These are phyloP conservation scores for Chrysochromulina parva DNA, from an alignment of 78 protist species.

Conservation along the genomic window DNA sequence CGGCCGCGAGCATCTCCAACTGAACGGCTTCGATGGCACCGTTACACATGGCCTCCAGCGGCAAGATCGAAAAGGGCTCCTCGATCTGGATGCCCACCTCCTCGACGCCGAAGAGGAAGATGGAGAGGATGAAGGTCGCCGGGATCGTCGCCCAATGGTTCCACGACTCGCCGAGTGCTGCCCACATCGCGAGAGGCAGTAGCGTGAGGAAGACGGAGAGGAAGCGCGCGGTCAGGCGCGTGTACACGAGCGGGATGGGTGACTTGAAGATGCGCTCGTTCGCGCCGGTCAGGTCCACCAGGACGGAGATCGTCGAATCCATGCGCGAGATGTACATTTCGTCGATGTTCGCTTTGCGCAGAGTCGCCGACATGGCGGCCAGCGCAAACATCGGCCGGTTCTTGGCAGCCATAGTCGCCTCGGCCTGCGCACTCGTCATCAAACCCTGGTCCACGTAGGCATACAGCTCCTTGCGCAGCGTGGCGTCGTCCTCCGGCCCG, in stretches of 20 bases:
- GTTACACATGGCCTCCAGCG: neutral
- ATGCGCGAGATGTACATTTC: neutral
- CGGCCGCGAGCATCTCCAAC: neutral
- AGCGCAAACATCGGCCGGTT: neutral
- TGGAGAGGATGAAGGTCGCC: neutral
- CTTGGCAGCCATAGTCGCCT: neutral
- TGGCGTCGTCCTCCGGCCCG: neutral
- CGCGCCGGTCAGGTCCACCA: neutral
- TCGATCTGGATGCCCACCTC: conserved; percentile 10
- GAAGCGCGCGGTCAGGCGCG: conserved; percentile 11
- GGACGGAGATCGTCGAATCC: neutral
- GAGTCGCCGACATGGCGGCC: neutral
- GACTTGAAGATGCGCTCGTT: conserved; percentile 1
- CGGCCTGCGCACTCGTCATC: neutral
- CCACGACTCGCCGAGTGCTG: neutral
- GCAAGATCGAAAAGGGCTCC: conserved; percentile 23
- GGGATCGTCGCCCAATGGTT: neutral
- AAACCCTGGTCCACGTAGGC: neutral
- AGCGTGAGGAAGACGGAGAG: neutral
- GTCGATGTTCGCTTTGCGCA: neutral
- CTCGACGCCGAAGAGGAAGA: conserved; percentile 25
- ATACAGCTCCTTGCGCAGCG: neutral
- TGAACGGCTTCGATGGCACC: neutral
- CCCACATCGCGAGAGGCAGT: neutral
- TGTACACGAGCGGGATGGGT: conserved; percentile 21